phyloP scores from a whole-genome alignment of 169 alveolate species.

The Cryptosporidium felis region DNA sequence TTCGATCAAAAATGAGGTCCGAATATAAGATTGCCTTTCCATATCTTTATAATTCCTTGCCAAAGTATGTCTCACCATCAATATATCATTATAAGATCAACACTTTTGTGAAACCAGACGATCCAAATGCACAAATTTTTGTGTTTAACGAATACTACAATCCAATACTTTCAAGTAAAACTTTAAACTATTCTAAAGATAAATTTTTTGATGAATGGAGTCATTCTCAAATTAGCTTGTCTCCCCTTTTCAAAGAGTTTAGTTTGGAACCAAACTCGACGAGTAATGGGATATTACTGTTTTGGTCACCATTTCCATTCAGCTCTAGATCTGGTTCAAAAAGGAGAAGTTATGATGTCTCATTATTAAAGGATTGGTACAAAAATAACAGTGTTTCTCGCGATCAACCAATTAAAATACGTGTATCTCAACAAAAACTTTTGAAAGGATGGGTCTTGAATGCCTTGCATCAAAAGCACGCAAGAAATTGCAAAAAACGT shows the following conservation, averaged over 20 bases:
- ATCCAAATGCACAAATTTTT: constrained; percentile 84
- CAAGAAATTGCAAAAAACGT: constrained; percentile 94
- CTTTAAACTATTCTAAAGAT: constrained; percentile 58
- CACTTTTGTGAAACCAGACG: constrained; percentile 90
- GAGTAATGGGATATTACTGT: constrained; percentile 84
- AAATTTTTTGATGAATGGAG: constrained; percentile 74
- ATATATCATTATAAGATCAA: constrained; percentile 84
- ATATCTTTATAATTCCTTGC: constrained; percentile 96
- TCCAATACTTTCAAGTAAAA: constrained; percentile 55
- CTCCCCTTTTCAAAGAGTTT: constrained; percentile 82
- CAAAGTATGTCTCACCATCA: constrained; percentile 92
- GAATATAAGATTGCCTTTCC: constrained; percentile 99
- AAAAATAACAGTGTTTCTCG: constrained; percentile 95
- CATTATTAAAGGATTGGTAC: constrained; percentile 97
- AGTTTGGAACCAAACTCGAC: constrained; percentile 82
- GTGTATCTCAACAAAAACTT: constrained; percentile 97
- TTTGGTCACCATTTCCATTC: constrained; percentile 99
- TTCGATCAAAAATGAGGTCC: constrained; percentile 94
- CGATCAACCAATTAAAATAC: constrained; percentile 97
- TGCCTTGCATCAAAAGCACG: constrained; percentile 91
- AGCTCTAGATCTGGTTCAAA: constrained; percentile 96
- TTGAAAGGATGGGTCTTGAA: constrained; percentile 98
- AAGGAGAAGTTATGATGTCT: constrained; percentile 95
- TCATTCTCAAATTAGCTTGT: constrained; percentile 73
- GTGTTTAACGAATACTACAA: constrained; percentile 14